Base-by-base conservation (phyloP, 768 basidiomycete species). In the Kwoniella sp. region DNA sequence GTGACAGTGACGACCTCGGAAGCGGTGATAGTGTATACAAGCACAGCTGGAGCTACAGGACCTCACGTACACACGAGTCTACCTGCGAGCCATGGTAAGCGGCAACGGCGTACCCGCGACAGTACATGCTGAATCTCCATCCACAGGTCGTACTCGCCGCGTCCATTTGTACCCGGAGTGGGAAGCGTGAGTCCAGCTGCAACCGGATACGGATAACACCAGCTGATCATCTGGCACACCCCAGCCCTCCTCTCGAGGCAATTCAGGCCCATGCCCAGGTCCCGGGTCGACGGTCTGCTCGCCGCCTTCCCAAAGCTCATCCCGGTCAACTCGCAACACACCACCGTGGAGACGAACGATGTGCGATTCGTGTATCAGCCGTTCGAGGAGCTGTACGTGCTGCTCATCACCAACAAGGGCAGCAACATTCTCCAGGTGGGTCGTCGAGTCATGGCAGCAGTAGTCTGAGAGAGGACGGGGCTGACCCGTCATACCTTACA, bases 271-370 rank as follows among this genome's bases (percentile, higher is more conserved):
- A 87, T 99, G 83, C 82, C 89, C 17, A 82, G 88, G 49, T 83
- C 89, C 0, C 81, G 93, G 48, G 90, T 99, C 65, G 93, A 98
- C 76, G 88, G 89, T 37, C 84, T 99, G 27, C 84, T 99, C 36
- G 86, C 93, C 8, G 92, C 91, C 2, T 99, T 98, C 80, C 90
- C 92, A 2, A 96, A 95, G 74, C 83, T 98, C 63, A 95, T 99
- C 60, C 91, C 92, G 3, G 82, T 87, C 46, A 89, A 88, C 68
- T 89, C 85, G 22, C 91, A 95, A 75, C 91, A 96, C 73, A 95
- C 92, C 3, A 88, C 89, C n/a, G 87, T 93, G 64, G 92, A 89
- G 79, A 95, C 89, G 0, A 76, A 87, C 32, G 90, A 99, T 75
- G 91, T 93, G 44, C 87, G 91, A 63, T 96, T 90, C 71, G 91